These are phyloP conservation scores for Lotmaria passim DNA, from an alignment of 208 protist genomes.

Conservation along the genomic window DNA sequence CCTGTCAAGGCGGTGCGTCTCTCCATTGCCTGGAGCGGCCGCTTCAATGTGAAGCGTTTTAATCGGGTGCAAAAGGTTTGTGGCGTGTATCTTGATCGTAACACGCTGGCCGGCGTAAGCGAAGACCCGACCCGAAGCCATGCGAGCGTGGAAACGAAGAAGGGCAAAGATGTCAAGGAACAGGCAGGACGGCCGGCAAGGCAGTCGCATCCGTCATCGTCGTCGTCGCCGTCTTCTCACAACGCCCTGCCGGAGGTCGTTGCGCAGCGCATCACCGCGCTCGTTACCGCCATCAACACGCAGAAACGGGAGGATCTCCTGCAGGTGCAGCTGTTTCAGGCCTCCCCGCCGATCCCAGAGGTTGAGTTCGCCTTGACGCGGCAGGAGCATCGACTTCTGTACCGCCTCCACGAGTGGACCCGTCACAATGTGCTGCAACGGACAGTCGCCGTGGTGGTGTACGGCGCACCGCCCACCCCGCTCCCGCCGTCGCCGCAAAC, in stretches of 20 bases:
- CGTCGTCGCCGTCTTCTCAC: not conserved
- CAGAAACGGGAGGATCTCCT: conserved; percentile 50
- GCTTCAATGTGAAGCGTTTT: conserved; percentile 79
- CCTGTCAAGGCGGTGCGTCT: conserved; percentile 67
- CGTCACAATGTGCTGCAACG: conserved; percentile 44
- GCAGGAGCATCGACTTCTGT: conserved; percentile 46
- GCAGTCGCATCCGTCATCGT: too few relatives aligned
- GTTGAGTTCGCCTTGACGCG: conserved; percentile 71
- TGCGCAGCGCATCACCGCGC: conserved; percentile 38
- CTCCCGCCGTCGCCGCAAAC: not conserved
- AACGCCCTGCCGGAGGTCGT: conserved; percentile 29
- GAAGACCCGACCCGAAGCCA: too few relatives aligned
- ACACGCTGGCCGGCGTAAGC: not conserved
- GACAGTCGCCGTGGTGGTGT: conserved; percentile 64
- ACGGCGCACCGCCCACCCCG: conserved; percentile 31
- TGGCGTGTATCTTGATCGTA: conserved; percentile 56
- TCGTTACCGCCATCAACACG: conserved; percentile 64
- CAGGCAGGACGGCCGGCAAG: too few relatives aligned
- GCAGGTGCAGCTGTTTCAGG: conserved; percentile 66
- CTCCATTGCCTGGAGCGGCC: conserved; percentile 84
- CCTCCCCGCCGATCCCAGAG: conserved; percentile 62
- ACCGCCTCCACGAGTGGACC: conserved; percentile 59
- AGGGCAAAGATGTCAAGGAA: not conserved
- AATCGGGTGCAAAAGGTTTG: conserved; percentile 78
- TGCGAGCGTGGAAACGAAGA: not conserved